These are phyloP conservation scores for Trichoderma koningii DNA, from an alignment of 2,329 filamentous ascomycete species.

Conservation along the genomic window DNA sequence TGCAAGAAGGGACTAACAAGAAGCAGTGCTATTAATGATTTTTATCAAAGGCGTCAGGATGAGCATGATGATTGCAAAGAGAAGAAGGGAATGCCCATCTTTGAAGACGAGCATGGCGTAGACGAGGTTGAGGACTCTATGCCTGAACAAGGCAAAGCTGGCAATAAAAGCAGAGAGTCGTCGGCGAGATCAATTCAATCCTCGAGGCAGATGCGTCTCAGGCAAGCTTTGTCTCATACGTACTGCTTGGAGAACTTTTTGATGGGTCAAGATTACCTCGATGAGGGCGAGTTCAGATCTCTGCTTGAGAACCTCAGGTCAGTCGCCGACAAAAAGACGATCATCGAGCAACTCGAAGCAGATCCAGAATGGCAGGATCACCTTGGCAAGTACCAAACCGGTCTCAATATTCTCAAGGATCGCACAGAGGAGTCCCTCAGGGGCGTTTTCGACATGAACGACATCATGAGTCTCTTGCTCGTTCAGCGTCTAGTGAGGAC, in stretches of 20 bases:
- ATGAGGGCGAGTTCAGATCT: background rate
- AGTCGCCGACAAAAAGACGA: background rate
- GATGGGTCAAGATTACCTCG: background rate
- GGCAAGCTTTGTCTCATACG: constrained; percentile 35
- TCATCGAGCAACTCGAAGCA: constrained; percentile 25
- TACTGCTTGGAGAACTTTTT: constrained; percentile 37
- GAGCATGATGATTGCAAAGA: background rate
- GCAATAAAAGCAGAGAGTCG: background rate
- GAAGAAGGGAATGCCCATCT: constrained; percentile 30
- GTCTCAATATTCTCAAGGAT: constrained; percentile 26
- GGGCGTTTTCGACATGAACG: constrained; percentile 29
- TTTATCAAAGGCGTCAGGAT: background rate
- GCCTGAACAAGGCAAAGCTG: constrained; percentile 8
- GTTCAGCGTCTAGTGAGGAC: constrained; percentile 24
- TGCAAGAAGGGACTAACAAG: background rate
- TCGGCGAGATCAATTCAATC: background rate
- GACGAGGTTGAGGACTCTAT: background rate
- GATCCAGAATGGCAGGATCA: background rate
- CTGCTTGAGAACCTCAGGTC: background rate
- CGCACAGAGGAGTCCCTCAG: constrained; percentile 29
- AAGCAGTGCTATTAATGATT: background rate
- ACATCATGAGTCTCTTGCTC: constrained; percentile 27
- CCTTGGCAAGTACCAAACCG: constrained; percentile 27
- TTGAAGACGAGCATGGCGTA: background rate
- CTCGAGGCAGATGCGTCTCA: constrained; percentile 3